Base-by-base conservation (phyloP, 148 eudicot species). In the Silene uniflora region DNA sequence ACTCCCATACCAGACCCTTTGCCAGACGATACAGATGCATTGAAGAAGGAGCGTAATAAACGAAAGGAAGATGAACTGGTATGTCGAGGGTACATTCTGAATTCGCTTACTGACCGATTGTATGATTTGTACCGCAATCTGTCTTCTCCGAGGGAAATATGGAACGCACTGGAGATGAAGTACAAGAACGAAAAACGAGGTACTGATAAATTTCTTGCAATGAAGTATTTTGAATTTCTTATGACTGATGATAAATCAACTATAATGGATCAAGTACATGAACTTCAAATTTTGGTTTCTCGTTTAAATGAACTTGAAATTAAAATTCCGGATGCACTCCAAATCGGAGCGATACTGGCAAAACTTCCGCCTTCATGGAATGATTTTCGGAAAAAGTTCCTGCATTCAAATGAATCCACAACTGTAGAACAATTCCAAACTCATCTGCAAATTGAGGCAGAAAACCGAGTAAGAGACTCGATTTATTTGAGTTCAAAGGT, bases 221-320 rank as follows among this genome's bases (percentile, higher is more conserved):
- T 25, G 39, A 64, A 64, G 3, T 64, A 64, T 16, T 64, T 64
- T 27, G 42, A 64, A 25, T 64, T 24, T 9, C 25, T 64, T 64
- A 64, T 64, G 67, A 64, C 18, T 11, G 67, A 64, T 64, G 67
- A 64, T 27, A 64, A 64, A 64, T 64, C 67, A 24, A 64, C 39
- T 7, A 64, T 64, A 10, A 64, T 64, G 67, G 67, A 64, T 25
- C 67, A 64, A 64, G 67, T 64, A 3, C 67, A 64, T 27, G 67
- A 64, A 64, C 42, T 64, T 27, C 42, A 64, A 64, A 64, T 64
- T 7, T 14, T 64, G 2, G 67, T 64, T 0, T 64, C 67, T 64
- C 67, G 39, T 10, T 16, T 64, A 25, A 64, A 22, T 27, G 67
- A 64, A 64, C 67, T 64, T 64, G 67, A 25, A 64, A 64, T 64